Percentiles rank a stretch among this genome's conserved stretches.
These are phyloP conservation scores for Verticillium longisporum DNA, from an alignment of 2,329 filamentous ascomycete species.

Conservation along the genomic window DNA sequence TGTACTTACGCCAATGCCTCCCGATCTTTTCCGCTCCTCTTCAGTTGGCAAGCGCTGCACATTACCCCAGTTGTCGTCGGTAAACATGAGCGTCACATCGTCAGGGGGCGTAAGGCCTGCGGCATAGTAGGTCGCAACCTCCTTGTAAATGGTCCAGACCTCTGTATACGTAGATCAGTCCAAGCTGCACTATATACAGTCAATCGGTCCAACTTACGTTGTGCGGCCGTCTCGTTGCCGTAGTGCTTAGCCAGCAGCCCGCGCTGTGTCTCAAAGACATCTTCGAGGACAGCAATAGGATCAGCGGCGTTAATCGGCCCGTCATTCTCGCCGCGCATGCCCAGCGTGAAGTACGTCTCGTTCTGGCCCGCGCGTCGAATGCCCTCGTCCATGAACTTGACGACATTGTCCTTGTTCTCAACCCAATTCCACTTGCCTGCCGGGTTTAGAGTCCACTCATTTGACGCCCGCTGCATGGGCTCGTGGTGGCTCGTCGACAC, in stretches of 20 bases:
- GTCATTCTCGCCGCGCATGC: constrained; percentile 63
- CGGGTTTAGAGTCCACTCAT: constrained; percentile 40
- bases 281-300: constrained; percentile 49
- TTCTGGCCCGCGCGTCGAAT: constrained; percentile 44
- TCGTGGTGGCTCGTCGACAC: constrained; percentile 65
- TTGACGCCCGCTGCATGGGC: constrained; percentile 53
- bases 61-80: constrained; percentile 56
- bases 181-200: constrained; percentile 43
- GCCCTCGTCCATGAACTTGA: constrained; percentile 55
- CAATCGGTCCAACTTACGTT: constrained; percentile 50
- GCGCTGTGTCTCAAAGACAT: constrained; percentile 52
- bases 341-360: constrained; percentile 57
- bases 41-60: constrained; percentile 46
- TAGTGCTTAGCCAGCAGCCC: constrained; percentile 51
- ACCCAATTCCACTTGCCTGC: constrained; percentile 59
- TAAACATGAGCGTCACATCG: constrained; percentile 52
- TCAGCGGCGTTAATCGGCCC: constrained; percentile 45
- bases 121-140: constrained; percentile 54
- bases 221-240: constrained; percentile 44
- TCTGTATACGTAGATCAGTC: constrained; percentile 56
- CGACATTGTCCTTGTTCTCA: constrained; percentile 57
- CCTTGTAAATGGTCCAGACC: constrained; percentile 57
- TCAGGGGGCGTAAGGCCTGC: constrained; percentile 47
- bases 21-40: constrained; percentile 45
- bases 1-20: constrained; percentile 43